A percentile compares a stretch with the other conserved stretches of the same genome.
Conservation (phyloP, 23 red algal species). For the Chondrus crispus region DNA sequence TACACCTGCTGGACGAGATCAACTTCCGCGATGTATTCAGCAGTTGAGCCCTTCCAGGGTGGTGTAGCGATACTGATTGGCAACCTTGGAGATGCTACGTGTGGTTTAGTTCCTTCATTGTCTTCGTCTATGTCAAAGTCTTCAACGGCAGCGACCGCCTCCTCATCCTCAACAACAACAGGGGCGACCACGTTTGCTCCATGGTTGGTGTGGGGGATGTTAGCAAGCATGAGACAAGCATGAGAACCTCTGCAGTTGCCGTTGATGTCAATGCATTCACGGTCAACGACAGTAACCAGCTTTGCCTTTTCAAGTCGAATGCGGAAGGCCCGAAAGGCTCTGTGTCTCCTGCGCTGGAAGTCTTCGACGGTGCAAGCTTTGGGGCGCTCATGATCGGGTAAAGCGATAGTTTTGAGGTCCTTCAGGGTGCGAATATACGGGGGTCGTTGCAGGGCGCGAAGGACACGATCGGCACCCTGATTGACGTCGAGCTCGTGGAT, state of each 20-base stretch:
- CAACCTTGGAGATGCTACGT: background rate
- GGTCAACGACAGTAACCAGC: background rate
- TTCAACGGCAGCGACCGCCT: too few relatives aligned
- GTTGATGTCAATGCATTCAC: background rate
- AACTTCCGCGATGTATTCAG: conserved; percentile 17
- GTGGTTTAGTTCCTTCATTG: background rate
- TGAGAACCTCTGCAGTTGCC: conserved; percentile 16
- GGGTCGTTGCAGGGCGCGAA: background rate
- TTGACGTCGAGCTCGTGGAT: conserved; percentile 14
- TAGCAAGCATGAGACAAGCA: conserved; percentile 19
- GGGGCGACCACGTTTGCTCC: background rate
- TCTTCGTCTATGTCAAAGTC: too few relatives aligned
- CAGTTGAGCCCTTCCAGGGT: background rate
- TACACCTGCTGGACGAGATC: conserved; percentile 50
- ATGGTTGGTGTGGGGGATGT: background rate
- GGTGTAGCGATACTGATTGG: background rate
- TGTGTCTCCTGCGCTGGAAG: conserved; percentile 37
- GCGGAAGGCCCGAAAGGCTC: conserved; percentile 27
- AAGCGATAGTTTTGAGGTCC: conserved; percentile 40
- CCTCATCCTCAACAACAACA: too few relatives aligned
- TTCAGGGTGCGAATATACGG: conserved; percentile 4
- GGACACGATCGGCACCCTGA: conserved; percentile 1
- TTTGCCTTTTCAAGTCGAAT: background rate
- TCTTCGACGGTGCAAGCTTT: background rate
- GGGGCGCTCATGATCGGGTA: conserved; percentile 28